Conservation (phyloP, 192 early-diverging fungal species). For the Podila minutissima region DNA sequence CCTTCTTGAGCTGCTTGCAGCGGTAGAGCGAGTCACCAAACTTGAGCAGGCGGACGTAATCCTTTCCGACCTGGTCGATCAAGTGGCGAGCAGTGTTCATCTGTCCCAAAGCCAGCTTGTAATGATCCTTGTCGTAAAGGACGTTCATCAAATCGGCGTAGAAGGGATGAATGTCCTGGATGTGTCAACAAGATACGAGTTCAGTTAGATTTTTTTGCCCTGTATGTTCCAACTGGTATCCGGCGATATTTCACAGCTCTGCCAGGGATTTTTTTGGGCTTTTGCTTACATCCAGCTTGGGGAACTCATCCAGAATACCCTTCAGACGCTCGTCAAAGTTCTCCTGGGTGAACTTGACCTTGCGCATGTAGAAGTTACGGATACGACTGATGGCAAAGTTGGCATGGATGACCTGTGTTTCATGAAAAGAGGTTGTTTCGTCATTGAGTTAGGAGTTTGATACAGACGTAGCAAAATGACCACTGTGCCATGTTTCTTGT, state of each 20-base stretch:
- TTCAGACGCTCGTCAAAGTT: conserved; percentile 95
- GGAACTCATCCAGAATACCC: conserved; percentile 94
- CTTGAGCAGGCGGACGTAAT: conserved; percentile 96
- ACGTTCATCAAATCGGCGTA: conserved; percentile 99
- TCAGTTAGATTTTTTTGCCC: no score
- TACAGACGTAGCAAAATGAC: no score
- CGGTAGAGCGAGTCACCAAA: conserved; percentile 99
- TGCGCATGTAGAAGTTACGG: conserved; percentile 98
- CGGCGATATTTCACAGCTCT: no score
- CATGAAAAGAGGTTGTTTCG: not conserved
- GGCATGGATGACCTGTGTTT: conserved; percentile 83
- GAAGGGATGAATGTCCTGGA: conserved; percentile 95
- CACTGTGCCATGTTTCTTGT: no score
- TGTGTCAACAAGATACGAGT: no score
- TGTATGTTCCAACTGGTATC: no score
- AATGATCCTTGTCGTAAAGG: conserved; percentile 99
- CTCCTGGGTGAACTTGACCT: conserved; percentile 98
- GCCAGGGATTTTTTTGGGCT: no score
- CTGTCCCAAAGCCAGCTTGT: conserved; percentile 98
- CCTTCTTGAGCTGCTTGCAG: conserved; percentile 99
- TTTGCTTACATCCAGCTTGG: conserved; percentile 88
- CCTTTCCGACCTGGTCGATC: conserved; percentile 97
- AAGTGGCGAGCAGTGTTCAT: conserved; percentile 98
- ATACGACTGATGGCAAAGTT: conserved; percentile 98
- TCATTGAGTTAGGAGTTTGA: no score